phyloP scores from a whole-genome alignment of 108 stramenopile genomes.

The Bacterosira constricta region DNA sequence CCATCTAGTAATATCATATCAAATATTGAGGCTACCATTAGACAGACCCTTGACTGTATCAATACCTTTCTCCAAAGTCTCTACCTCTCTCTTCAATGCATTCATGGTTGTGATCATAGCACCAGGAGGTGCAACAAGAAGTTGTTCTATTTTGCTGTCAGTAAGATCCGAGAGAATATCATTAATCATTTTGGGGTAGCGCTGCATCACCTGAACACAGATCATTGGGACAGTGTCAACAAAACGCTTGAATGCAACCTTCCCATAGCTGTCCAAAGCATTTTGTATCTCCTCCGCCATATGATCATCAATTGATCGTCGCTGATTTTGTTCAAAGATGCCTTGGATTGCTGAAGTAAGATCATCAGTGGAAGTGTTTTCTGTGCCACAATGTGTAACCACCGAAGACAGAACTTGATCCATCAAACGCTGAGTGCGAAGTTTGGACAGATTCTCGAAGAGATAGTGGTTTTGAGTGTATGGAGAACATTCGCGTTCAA shows the following conservation, averaged over 20 bases:
- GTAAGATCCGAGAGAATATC: slow-evolving; percentile 12
- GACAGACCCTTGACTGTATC: background rate
- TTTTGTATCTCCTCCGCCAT: slow-evolving; percentile 78
- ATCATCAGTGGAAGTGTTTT: slow-evolving; percentile 37
- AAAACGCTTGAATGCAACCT: slow-evolving; percentile 64
- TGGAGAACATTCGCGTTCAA: slow-evolving; percentile 57
- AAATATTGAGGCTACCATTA: slow-evolving; percentile 11
- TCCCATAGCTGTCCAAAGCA: slow-evolving; percentile 62
- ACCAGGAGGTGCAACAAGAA: slow-evolving; percentile 11
- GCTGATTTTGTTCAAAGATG: slow-evolving; percentile 57
- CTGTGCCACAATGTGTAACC: slow-evolving; percentile 35
- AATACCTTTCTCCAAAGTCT: slow-evolving; percentile 22
- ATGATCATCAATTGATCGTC: slow-evolving; percentile 50
- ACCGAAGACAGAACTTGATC: slow-evolving; percentile 57
- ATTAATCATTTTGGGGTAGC: slow-evolving; percentile 18
- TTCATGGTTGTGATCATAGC: slow-evolving; percentile 13
- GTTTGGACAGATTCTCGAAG: slow-evolving; percentile 54
- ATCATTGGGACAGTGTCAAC: slow-evolving; percentile 74
- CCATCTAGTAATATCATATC: too few species aligned
- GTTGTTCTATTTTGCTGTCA: slow-evolving; percentile 16
- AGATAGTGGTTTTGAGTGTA: slow-evolving; percentile 73
- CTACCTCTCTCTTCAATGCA: slow-evolving; percentile 18
- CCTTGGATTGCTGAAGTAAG: slow-evolving; percentile 53
- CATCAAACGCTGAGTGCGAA: slow-evolving; percentile 49
- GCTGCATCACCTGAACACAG: slow-evolving; percentile 46